Base-by-base conservation (phyloP, 257 asterid species). In the Capsicum baccatum region DNA sequence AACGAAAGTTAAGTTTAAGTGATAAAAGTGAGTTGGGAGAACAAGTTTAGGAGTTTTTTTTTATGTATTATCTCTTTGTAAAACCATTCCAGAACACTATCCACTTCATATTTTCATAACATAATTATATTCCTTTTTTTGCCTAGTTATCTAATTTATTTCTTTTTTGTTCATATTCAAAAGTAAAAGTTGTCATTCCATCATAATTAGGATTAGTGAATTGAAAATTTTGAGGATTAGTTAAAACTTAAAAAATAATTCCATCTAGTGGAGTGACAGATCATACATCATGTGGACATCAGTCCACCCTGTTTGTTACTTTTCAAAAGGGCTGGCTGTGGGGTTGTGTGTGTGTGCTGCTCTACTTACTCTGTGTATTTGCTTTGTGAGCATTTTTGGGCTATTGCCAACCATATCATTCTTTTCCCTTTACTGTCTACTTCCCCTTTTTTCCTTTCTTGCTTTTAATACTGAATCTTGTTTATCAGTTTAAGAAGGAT, bases 361-460 rank as follows among this genome's bases (percentile, higher is more conserved):
- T 86, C 85, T 90, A 89, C 83, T 89, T 54, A 82, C 79, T 50
- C 63, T 83, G 73, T 85, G 78, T 80, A 87, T 86, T 64, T 64
- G 88, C 92, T 90, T 90, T 91, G 88, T 76, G 66, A 73, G 64
- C 80, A 87, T 87, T 83, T 66, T 35, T 52, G 62, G 88, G 92
- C 86, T 89, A 88, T 92, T 88, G 93, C 94, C 94, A 90, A 89
- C 92, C 94, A 81, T 88, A 89, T 90, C 92, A 92, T 92, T 92
- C 91, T 87, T 85, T 88, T 88, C 57, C 67, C 63, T 54, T 17
- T 52, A 14, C 56, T n/a, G 63, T 44, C 74, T 59, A 14, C 10
- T 21, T 4, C 9, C 16, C 54, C 59, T 33, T 16, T 39, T 19
- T 42, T 79, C 21, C 21, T 60, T 42, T 47, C 55, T 44, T 60